A percentile compares a stretch with the other conserved stretches of the same genome.
Evolutionary conservation across 2,329 filamentous ascomycete genomes (phyloP).

Genomic region (Pseudocercospora musae): DNA sequence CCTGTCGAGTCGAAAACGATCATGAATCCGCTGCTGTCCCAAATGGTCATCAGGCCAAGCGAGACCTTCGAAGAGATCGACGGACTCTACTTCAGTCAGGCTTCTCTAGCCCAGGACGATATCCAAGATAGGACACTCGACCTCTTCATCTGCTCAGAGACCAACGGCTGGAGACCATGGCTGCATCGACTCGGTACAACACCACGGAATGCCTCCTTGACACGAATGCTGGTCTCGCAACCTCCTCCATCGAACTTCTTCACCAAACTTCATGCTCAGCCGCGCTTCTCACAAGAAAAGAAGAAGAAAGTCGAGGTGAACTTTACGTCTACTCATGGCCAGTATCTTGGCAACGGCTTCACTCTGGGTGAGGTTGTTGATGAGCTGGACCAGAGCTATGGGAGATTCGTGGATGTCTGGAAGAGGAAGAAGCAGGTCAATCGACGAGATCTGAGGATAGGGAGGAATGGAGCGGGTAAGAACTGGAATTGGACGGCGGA

Average conservation of each 20-base stretch:
- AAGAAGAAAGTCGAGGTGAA: background rate
- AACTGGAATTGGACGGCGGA: background rate
- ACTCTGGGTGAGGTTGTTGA: background rate
- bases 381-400: background rate
- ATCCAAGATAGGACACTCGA: background rate
- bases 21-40: background rate
- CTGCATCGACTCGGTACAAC: background rate
- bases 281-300: background rate
- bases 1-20: background rate
- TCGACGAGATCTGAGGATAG: background rate
- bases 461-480: background rate
- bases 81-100: background rate
- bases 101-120: background rate
- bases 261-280: background rate
- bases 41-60: background rate
- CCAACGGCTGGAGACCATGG: background rate
- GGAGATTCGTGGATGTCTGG: background rate
- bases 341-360: background rate
- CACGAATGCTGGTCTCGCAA: background rate
- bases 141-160: slow-evolving; percentile 5
- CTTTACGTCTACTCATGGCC: background rate
- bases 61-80: background rate
- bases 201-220: background rate
- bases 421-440: background rate
- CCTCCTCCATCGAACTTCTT: background rate